Evolutionary conservation across 768 basidiomycete genomes (phyloP).

Genomic region (Rhodotorula taiwanensis): DNA sequence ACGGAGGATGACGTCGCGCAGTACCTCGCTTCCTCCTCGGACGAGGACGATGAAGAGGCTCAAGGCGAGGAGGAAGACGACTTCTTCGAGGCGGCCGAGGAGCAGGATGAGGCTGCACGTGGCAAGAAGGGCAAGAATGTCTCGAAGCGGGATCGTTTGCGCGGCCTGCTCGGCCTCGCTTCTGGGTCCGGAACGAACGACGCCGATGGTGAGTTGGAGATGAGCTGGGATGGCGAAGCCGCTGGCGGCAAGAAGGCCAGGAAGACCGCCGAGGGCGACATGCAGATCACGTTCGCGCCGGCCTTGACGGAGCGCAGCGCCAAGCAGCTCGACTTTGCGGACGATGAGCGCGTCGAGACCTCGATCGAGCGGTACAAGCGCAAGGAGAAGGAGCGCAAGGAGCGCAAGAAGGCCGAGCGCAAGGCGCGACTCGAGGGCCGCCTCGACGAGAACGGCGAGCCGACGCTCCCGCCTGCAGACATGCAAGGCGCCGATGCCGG

Average conservation of each 20-base stretch:
- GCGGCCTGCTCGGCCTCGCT: conserved; percentile 32
- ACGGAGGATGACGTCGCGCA: conserved; percentile 84
- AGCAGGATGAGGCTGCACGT: conserved; percentile 47
- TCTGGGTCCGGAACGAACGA: conserved; percentile 13
- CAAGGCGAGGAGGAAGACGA: conserved; percentile 44
- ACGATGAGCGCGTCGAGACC: conserved; percentile 60
- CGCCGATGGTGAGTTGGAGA: conserved; percentile 18
- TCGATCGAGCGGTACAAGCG: conserved; percentile 81
- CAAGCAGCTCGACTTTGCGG: conserved; percentile 41
- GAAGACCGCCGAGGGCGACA: conserved; percentile 53
- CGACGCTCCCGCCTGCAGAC: conserved; percentile 6
- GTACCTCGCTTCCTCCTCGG: conserved; percentile 65
- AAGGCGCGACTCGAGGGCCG: conserved; percentile 46
- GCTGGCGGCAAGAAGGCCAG: conserved; percentile 20
- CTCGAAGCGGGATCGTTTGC: conserved; percentile 26
- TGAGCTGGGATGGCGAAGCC: conserved; percentile 27
- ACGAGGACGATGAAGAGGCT: conserved; percentile 52
- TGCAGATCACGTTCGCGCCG: conserved; percentile 94
- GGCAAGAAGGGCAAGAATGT: conserved; percentile 40
- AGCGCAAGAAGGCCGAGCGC: conserved; percentile 64
- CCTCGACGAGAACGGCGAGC: conserved; percentile 33
- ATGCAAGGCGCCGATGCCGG: conserved; percentile 35
- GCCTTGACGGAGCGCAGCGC: conserved; percentile 55
- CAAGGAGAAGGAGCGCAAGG: conserved; percentile 82
- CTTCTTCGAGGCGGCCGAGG: conserved; percentile 66